Percentiles rank a stretch among this genome's conserved stretches.
These are phyloP conservation scores for Podospora bellae-mahoneyi DNA, from an alignment of 495 filamentous ascomycete species.

Conservation along the genomic window DNA sequence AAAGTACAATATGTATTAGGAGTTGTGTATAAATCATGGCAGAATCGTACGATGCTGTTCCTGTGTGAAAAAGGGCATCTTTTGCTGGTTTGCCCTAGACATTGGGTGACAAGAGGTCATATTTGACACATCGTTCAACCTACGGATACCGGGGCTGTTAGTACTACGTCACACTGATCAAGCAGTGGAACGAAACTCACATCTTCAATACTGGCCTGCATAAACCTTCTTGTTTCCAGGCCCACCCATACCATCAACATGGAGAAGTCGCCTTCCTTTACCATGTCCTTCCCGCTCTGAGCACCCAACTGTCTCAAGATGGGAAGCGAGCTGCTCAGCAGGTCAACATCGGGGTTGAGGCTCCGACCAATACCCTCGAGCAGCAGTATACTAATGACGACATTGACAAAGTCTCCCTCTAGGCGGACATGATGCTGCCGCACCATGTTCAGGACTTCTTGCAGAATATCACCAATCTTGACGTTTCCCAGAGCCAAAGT, in stretches of 20 bases:
- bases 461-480: constrained; percentile 92
- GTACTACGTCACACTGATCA: constrained; percentile 14
- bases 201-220: constrained; percentile 84
- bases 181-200: constrained; percentile 47
- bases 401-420: constrained; percentile 98
- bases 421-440: constrained; percentile 88
- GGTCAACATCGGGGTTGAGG: constrained; percentile 81
- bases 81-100: constrained; percentile 42
- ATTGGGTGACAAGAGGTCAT: constrained; percentile 78
- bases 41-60: too few species aligned
- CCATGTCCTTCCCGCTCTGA: constrained; percentile 64
- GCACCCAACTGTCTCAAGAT: constrained; percentile 87
- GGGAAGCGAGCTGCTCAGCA: constrained; percentile 81
- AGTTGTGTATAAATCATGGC: too few species aligned
- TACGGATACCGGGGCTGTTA: constrained; percentile 29
- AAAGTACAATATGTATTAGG: too few species aligned
- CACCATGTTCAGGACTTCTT: constrained; percentile 89
- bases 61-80: too few species aligned
- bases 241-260: constrained; percentile 95
- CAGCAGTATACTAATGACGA: constrained; percentile 90
- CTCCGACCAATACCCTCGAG: constrained; percentile 91
- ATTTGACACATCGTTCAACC: constrained; percentile 77
- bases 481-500: constrained; percentile 93
- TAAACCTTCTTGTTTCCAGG: constrained; percentile 79
- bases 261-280: constrained; percentile 74